These are phyloP conservation scores for Pseudozyma hubeiensis DNA, from an alignment of 1,284 basidiomycete species.

Conservation along the genomic window DNA sequence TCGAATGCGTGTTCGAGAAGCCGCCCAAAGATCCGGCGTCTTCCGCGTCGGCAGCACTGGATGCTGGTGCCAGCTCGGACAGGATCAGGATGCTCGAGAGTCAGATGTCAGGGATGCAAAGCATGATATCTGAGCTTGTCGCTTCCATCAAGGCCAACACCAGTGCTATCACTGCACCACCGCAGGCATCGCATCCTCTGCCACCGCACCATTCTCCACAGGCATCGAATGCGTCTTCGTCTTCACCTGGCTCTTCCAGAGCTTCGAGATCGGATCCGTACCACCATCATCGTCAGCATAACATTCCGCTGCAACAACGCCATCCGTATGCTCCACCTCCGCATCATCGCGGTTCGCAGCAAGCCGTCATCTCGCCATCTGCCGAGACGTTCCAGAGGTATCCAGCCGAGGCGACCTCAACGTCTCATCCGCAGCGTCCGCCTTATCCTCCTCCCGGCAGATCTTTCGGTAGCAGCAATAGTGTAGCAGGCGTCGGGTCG, in stretches of 20 bases:
- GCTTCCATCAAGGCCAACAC: conserved; percentile 46
- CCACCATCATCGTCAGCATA: conserved; percentile 6
- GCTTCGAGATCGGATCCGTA: conserved; percentile 17
- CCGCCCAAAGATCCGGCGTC: conserved; percentile 79
- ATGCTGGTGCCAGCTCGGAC: conserved; percentile 71
- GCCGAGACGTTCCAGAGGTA: conserved; percentile 11
- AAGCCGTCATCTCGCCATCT: conserved; percentile 6
- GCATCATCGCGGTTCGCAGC: conserved; percentile 25
- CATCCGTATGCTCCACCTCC: conserved; percentile 19
- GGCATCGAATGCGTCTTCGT: conserved; percentile 7
- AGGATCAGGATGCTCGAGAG: conserved; percentile 34
- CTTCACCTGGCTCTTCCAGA: conserved; percentile 17
- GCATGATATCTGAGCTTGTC: conserved; percentile 48
- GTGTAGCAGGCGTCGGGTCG: not conserved
- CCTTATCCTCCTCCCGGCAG: conserved; percentile 12
- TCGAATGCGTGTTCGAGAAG: conserved; percentile 89
- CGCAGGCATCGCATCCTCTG: not conserved
- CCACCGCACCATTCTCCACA: conserved; percentile 15
- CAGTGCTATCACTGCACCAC: conserved; percentile 22
- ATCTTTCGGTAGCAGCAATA: conserved; percentile 30
- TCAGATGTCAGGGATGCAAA: conserved; percentile 46
- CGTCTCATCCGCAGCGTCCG: conserved; percentile 19
- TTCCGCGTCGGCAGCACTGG: conserved; percentile 54
- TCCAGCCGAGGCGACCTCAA: conserved; percentile 1
- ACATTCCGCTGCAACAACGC: conserved; percentile 27